Conservation (phyloP, 2,329 filamentous ascomycete species). For the Shiraia bambusicola region DNA sequence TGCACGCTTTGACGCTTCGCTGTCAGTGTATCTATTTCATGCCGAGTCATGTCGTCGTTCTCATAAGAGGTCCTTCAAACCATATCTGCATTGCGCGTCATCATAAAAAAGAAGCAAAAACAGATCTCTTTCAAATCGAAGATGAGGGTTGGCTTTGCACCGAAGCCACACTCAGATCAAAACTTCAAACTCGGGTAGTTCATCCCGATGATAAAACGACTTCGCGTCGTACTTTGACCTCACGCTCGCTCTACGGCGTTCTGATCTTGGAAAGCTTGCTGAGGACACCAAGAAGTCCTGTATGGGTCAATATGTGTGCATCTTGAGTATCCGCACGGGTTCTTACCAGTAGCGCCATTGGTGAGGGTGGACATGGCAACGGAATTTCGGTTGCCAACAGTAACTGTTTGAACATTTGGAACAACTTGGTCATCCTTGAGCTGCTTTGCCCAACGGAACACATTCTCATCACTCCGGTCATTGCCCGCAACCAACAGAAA, state of each 20-base stretch:
- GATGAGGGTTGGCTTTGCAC: conserved; percentile 2
- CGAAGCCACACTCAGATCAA: not conserved
- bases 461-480: conserved; percentile 87
- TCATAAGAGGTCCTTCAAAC: not conserved
- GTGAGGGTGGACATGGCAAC: conserved; percentile 83
- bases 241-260: not conserved
- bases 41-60: not conserved
- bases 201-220: no score
- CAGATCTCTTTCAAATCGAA: conserved; percentile 6
- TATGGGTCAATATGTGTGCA: conserved; percentile 9
- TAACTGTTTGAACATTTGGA: conserved; percentile 75
- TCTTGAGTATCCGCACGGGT: not conserved
- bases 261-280: conserved; percentile 31
- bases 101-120: not conserved
- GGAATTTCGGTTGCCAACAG: conserved; percentile 82
- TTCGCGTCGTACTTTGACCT: not conserved
- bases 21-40: not conserved
- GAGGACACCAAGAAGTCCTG: conserved; percentile 36
- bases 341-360: conserved; percentile 85
- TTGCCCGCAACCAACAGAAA: conserved; percentile 90
- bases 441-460: conserved; percentile 91
- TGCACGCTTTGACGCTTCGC: conserved; percentile 7
- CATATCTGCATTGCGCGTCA: conserved; percentile 2
- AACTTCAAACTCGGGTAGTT: not conserved
- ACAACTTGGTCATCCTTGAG: conserved; percentile 56